Evolutionary conservation across 768 basidiomycete genomes (phyloP), one percentile per base, ranked within the genome.

Genomic region (Gymnopilus junonius): DNA sequence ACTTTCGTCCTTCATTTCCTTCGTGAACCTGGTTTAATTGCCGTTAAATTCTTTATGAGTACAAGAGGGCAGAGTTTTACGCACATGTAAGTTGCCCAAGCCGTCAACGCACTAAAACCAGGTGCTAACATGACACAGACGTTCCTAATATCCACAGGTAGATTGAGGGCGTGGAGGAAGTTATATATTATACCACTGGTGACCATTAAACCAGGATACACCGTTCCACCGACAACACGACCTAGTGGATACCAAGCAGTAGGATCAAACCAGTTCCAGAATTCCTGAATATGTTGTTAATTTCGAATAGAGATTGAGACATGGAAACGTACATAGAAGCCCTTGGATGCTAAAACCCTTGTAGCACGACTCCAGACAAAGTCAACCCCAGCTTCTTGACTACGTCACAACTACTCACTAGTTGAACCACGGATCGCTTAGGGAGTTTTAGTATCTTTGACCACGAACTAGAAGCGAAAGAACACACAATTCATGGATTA

Each of bases 241-340:
- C 97, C 97, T 0, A 99, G 88, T 11, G 97, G 97, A 71, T 99
- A 99, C 97, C 97, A 99, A 68, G 97, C 97, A 3, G 97, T 97
- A 21, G 96, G 96, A 77, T 99, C 97, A 74, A 99, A 99, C 97
- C 97, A 99, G 73, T 99, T 99, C 97, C 97, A 99, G 80, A 99
- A 99, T 88, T 93, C 97, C 95, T 97, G 65, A 58, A 14, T 35
- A 11, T 56, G 5, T 14, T 45, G 27, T 68, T 34, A 59, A 53
- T 37, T 17, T 42, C n/a, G 8, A 21, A 23, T 27, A 55, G 34
- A 29, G 37, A 23, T 23, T 58, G 35, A 8, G 21, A 32, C 5
- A 17, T 11, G 58, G 21, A 17, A 1, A 80, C 93, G 61, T 66
- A 97, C 96, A 82, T 98, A 96, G 80, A 99, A 99, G 17, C 97